Conservation (phyloP, 2,329 filamentous ascomycete genomes). For the Furcasterigmium sp. region DNA sequence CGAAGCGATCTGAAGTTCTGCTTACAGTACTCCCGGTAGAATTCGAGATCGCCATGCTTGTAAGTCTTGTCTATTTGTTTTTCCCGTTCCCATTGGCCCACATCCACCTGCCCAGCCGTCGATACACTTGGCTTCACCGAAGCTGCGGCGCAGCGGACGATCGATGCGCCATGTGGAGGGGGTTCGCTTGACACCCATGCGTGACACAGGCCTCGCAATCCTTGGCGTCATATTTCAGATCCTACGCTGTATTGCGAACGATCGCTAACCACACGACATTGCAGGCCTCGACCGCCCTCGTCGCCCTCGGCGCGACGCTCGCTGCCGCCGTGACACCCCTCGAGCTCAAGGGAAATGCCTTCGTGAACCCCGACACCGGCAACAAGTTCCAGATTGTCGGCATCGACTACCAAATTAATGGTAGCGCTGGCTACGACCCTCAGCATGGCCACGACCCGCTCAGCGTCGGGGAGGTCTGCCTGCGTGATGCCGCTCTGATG, state of each 20-base stretch:
- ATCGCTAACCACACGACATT: not conserved
- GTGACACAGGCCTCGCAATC: too few relatives aligned
- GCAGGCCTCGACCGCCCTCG: conserved; percentile 37
- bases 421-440: conserved; percentile 57
- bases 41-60: too few relatives aligned
- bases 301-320: conserved; percentile 47
- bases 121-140: too few relatives aligned
- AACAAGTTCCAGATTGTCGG: conserved; percentile 62
- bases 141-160: too few relatives aligned
- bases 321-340: conserved; percentile 53
- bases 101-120: too few relatives aligned
- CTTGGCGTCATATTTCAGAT: too few relatives aligned
- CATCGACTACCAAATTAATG: conserved; percentile 65
- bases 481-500: conserved; percentile 61
- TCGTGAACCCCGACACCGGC: conserved; percentile 54
- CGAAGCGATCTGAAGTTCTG: too few relatives aligned
- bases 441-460: conserved; percentile 50
- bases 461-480: conserved; percentile 51
- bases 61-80: too few relatives aligned
- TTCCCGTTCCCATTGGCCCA: too few relatives aligned
- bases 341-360: conserved; percentile 50
- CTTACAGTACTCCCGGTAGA: too few relatives aligned
- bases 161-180: too few relatives aligned
- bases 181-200: too few relatives aligned
- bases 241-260: not conserved